Evolutionary conservation across 192 early-diverging fungal genomes (phyloP).

Genomic region (Martensiomyces pterosporus): DNA sequence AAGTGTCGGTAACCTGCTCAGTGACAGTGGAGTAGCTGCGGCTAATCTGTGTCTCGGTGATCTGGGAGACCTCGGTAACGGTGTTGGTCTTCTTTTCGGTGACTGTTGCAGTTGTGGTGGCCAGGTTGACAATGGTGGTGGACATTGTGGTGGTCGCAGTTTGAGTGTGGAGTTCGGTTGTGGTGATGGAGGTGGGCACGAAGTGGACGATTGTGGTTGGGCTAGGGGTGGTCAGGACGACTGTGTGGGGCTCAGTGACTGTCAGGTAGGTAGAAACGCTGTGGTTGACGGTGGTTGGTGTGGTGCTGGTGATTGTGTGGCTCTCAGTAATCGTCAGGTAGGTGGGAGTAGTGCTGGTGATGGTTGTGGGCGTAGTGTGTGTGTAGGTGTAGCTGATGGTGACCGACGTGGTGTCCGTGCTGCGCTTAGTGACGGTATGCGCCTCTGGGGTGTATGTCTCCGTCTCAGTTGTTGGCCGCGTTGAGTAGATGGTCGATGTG

Average conservation of each 20-base stretch:
- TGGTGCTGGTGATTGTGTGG: slow-evolving; percentile 19
- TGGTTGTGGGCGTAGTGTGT: slow-evolving; percentile 10
- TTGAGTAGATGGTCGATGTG: slow-evolving; percentile 31
- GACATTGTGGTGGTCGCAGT: slow-evolving; percentile 12
- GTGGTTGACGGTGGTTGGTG: slow-evolving; percentile 34
- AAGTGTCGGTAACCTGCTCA: slow-evolving; percentile 10
- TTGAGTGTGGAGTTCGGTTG: slow-evolving; percentile 16
- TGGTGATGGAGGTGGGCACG: slow-evolving; percentile 21
- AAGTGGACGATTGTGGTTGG: not conserved
- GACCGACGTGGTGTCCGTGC: slow-evolving; percentile 28
- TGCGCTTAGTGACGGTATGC: slow-evolving; percentile 18
- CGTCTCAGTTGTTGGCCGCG: slow-evolving; percentile 2
- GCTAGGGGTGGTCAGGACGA: not conserved
- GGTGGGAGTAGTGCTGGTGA: slow-evolving; percentile 19
- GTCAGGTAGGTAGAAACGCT: slow-evolving; percentile 34
- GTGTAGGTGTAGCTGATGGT: slow-evolving; percentile 22
- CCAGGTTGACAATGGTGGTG: slow-evolving; percentile 14
- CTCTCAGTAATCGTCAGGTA: slow-evolving; percentile 32
- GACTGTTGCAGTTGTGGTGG: slow-evolving; percentile 15
- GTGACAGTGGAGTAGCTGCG: slow-evolving; percentile 15
- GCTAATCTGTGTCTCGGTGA: slow-evolving; percentile 20
- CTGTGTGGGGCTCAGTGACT: slow-evolving; percentile 20
- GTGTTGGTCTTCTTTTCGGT: slow-evolving; percentile 16
- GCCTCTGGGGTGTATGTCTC: slow-evolving; percentile 17
- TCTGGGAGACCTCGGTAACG: slow-evolving; percentile 4